phyloP scores from a whole-genome alignment of 345 rosid genomes.

The Pistacia integerrima region DNA sequence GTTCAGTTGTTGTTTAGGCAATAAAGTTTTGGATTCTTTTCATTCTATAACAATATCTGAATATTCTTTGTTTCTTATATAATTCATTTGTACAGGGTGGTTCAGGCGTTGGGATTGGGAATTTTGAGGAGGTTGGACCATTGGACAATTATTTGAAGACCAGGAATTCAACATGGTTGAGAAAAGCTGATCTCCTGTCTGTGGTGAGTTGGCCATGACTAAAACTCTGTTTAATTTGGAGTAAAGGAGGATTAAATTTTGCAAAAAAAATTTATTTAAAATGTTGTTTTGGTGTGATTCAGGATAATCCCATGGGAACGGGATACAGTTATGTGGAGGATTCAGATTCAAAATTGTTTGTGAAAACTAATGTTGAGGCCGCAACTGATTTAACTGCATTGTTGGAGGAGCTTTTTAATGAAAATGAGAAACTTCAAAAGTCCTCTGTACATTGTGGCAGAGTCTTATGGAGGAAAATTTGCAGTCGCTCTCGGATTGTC shows the following conservation, averaged over 20 bases:
- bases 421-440: slow-evolving; percentile 49
- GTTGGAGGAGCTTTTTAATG: slow-evolving; percentile 51
- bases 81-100: slow-evolving; percentile 51
- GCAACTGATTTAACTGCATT: slow-evolving; percentile 78
- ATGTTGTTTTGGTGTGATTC: not conserved
- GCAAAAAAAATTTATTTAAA: not conserved
- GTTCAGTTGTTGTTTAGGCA: not conserved
- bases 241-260: not conserved
- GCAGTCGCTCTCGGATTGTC: slow-evolving; percentile 80
- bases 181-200: slow-evolving; percentile 77
- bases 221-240: not conserved
- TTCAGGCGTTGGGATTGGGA: slow-evolving; percentile 80
- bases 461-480: slow-evolving; percentile 92
- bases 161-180: slow-evolving; percentile 78
- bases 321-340: slow-evolving; percentile 81
- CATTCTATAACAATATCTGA: not conserved
- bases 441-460: slow-evolving; percentile 79
- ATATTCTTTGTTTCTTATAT: no score
- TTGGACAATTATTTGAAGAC: slow-evolving; percentile 53
- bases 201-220: slow-evolving; percentile 44
- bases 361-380: slow-evolving; percentile 77
- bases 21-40: not conserved
- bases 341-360: slow-evolving; percentile 33
- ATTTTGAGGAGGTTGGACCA: slow-evolving; percentile 79
- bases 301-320: slow-evolving; percentile 86